Base-by-base conservation (phyloP, 305 asterid species). In the Ajuga reptans region DNA sequence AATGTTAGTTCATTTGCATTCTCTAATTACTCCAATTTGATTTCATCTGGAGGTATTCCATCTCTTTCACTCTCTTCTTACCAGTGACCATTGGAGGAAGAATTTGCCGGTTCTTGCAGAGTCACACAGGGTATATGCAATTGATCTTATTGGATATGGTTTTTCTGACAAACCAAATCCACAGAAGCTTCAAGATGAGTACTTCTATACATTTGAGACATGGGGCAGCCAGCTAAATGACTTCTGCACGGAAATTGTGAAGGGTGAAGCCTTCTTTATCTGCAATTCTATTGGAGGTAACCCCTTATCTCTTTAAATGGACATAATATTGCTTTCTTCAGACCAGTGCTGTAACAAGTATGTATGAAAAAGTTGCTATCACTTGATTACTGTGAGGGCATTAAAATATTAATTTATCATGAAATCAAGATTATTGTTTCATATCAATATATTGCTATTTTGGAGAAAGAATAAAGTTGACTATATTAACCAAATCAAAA, bases 221-320 rank as follows among this genome's bases (percentile, higher is more conserved):
- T 92, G 98, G 98, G 97, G 82, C 64, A 75, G 79, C 72, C 98
- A 92, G 78, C 77, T 92, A 73, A 92, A 92, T 68, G 97, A 92
- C 81, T 92, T 92, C 70, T 92, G 96, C 52, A 77, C 6, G 50
- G 93, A 81, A 69, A 81, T 90, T 27, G 86, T 90, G 53, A 78
- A 75, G 78, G 96, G 81, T 61, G 66, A 83, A 65, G 97, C 86
- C 46, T 92, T 88, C 84, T 88, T 88, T 72, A 80, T 84, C 75
- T 90, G 98, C 89, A 92, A 92, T 64, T 92, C 98, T 47, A 92
- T 92, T 43, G 98, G 98, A 87, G 98, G 98, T 92, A 71, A 79
- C 63, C 50, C 67, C 75, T 62, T 31, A n/a, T 56, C 58, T 58
- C 64, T 60, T 49, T 31, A 63, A 46, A 46, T 45, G 49, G 64